Percentiles rank a stretch among this genome's conserved stretches.
phyloP scores from a whole-genome alignment of 805 yeast genomes.

The Lipomyces mesembrius region DNA sequence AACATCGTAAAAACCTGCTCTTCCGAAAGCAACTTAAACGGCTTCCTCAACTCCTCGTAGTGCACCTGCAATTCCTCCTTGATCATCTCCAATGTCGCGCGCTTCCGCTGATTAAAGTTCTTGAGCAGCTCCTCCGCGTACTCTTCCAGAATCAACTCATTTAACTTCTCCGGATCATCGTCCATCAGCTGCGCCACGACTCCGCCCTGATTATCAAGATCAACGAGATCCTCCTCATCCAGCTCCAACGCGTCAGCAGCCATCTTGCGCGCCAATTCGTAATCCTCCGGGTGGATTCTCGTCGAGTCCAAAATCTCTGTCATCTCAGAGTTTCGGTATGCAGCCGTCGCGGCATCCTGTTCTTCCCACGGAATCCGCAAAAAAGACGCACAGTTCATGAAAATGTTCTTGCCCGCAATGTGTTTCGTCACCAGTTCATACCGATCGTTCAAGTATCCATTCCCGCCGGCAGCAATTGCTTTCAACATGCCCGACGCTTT shows the following conservation, averaged over 20 bases:
- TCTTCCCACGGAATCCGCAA: slow-evolving; percentile 72
- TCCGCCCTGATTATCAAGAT: slow-evolving; percentile 78
- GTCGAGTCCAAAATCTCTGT: slow-evolving; percentile 88
- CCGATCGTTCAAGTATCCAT: slow-evolving; percentile 67
- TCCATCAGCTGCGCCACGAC: slow-evolving; percentile 73
- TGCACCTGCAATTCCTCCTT: slow-evolving; percentile 85
- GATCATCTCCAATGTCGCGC: slow-evolving; percentile 80
- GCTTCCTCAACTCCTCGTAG: slow-evolving; percentile 81
- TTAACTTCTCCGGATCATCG: slow-evolving; percentile 74
- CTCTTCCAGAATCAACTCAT: slow-evolving; percentile 85
- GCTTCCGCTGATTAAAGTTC: slow-evolving; percentile 62
- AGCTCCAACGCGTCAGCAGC: slow-evolving; percentile 97
- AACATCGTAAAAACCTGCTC: slow-evolving; percentile 83
- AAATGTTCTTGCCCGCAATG: slow-evolving; percentile 76
- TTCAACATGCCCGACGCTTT: slow-evolving; percentile 86
- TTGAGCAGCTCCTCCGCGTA: slow-evolving; percentile 87
- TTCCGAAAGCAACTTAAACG: slow-evolving; percentile 65
- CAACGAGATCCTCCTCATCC: slow-evolving; percentile 90
- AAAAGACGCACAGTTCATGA: slow-evolving; percentile 91
- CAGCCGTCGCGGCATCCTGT: slow-evolving; percentile 55
- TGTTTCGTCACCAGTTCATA: slow-evolving; percentile 83
- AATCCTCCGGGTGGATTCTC: slow-evolving; percentile 97
- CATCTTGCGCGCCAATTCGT: slow-evolving; percentile 93
- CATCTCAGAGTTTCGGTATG: slow-evolving; percentile 53
- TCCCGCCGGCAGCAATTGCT: slow-evolving; percentile 66